phyloP scores from a whole-genome alignment of 345 rosid species.

The Kernera saxatilis region DNA sequence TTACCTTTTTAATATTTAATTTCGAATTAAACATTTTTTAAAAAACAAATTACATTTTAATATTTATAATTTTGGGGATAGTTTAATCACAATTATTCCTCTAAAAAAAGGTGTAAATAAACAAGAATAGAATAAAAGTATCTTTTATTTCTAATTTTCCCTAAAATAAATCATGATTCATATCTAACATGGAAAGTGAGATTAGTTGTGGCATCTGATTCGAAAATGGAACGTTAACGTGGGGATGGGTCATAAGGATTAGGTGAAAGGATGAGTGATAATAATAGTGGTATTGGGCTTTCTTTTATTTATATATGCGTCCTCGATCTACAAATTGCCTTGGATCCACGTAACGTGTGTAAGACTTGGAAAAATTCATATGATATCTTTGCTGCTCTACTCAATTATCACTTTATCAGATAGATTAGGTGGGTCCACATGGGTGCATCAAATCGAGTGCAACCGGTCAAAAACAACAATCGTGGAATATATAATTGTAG shows the following conservation, averaged over 20 bases:
- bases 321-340: conserved; percentile 30
- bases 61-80: too few relatives aligned
- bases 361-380: conserved; percentile 14
- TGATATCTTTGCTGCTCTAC: conserved; percentile 21
- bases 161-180: conserved; percentile 14
- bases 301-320: neutral
- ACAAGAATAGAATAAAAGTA: too few relatives aligned
- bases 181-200: conserved; percentile 27
- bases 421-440: conserved; percentile 28
- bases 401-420: conserved; percentile 32
- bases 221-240: conserved; percentile 27
- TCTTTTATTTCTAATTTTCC: too few relatives aligned
- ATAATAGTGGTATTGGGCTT: neutral
- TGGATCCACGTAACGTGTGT: conserved; percentile 34
- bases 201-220: conserved; percentile 25
- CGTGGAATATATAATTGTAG: neutral
- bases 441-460: conserved; percentile 24
- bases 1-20: too few relatives aligned
- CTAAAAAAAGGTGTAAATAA: too few relatives aligned
- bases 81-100: too few relatives aligned
- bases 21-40: too few relatives aligned
- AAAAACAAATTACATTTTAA: too few relatives aligned
- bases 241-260: conserved; percentile 27
- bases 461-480: conserved; percentile 15
- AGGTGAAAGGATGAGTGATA: conserved; percentile 20